A percentile compares a stretch with the other conserved stretches of the same genome.
Evolutionary conservation across 202 grass and related monocot genomes (phyloP).

Genomic region (Eragrostis tef): DNA sequence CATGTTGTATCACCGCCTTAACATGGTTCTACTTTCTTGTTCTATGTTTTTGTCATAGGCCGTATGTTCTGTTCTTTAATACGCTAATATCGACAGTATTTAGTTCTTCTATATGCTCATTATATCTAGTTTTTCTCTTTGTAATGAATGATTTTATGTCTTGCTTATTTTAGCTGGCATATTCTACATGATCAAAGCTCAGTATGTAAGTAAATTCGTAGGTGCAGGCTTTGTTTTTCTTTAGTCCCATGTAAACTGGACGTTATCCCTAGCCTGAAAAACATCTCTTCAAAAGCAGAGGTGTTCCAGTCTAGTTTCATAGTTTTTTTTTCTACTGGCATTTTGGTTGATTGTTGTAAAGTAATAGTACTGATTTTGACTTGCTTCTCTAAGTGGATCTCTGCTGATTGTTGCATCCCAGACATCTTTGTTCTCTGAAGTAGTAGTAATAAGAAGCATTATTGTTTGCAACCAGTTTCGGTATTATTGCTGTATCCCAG

Average conservation of each 20-base stretch:
- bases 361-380: no score
- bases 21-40: neutral
- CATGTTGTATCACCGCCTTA: neutral
- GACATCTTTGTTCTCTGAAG: neutral
- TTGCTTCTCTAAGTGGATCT: no score
- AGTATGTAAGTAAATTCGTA: neutral
- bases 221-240: neutral
- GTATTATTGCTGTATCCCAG: neutral
- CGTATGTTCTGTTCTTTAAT: neutral
- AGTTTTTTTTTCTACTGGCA: neutral
- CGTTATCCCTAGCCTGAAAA: neutral
- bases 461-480: neutral
- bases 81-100: neutral
- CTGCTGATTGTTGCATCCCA: neutral
- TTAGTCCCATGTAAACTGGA: neutral
- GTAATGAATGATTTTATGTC: neutral
- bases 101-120: neutral
- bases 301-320: neutral
- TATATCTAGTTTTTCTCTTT: neutral
- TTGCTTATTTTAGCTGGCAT: neutral
- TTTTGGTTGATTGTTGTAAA: no score
- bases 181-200: constrained; percentile 3
- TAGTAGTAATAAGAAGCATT: neutral
- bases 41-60: neutral
- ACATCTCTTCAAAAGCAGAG: neutral